Evolutionary conservation across 306 rosid genomes (phyloP).

Genomic region (Vigna angularis): DNA sequence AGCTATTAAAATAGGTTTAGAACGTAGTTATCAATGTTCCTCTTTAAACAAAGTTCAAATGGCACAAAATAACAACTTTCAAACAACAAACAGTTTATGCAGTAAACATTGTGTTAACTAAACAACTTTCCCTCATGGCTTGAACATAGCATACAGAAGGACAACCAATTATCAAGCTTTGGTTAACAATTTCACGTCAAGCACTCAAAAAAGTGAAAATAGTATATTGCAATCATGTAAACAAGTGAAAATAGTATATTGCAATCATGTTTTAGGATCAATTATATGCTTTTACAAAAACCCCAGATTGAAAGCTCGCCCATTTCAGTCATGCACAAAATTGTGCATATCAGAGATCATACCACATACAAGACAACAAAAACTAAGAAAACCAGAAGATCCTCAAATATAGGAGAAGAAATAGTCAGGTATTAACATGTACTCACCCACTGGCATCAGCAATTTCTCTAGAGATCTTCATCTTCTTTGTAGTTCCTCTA

Average conservation of each 20-base stretch:
- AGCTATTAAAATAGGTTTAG: not conserved
- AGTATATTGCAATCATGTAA: not conserved
- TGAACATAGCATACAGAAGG: not conserved
- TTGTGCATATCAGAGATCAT: not conserved
- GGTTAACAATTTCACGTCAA: not conserved
- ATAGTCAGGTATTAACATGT: not conserved
- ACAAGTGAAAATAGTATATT: not conserved
- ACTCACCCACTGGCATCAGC: slow-evolving; percentile 66
- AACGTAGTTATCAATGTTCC: not conserved
- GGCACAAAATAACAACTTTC: not conserved
- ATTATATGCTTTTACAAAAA: not conserved
- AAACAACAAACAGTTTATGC: not conserved
- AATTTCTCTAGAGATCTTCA: slow-evolving; percentile 73
- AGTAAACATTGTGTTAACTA: not conserved
- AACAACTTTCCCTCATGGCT: not conserved
- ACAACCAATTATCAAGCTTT: slow-evolving; percentile 5
- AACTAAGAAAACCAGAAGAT: not conserved
- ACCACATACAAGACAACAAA: not conserved
- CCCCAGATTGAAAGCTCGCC: slow-evolving; percentile 10
- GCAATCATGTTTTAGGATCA: not conserved
- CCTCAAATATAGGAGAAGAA: not conserved
- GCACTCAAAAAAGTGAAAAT: slow-evolving; percentile 4
- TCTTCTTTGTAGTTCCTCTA: slow-evolving; percentile 64
- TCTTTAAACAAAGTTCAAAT: not conserved
- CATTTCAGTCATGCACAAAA: slow-evolving; percentile 18